Percentiles rank a stretch among this genome's conserved stretches.
These are phyloP conservation scores for Artemisia princeps DNA, from an alignment of 140 eudicot genomes.

Conservation along the genomic window DNA sequence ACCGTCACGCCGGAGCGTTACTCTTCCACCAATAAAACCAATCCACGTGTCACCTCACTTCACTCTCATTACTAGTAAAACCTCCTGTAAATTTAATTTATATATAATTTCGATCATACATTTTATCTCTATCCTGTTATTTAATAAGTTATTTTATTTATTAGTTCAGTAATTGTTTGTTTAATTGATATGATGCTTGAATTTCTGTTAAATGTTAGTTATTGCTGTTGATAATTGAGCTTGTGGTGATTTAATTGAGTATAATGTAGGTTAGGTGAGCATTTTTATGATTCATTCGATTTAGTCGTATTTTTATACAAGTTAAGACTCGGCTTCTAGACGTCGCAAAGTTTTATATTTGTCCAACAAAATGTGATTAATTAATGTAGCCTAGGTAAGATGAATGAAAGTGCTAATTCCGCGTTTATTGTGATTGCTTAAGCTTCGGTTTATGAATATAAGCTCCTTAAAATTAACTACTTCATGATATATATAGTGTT, in stretches of 20 bases:
- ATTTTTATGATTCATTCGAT: not conserved
- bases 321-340: too few relatives aligned
- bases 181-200: constrained; percentile 7
- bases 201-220: constrained; percentile 13
- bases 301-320: too few relatives aligned
- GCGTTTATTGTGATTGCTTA: too few relatives aligned
- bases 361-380: too few relatives aligned
- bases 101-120: too few relatives aligned
- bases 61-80: constrained; percentile 12
- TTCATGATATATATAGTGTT: too few relatives aligned
- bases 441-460: too few relatives aligned
- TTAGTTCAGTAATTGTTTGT: too few relatives aligned
- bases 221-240: not conserved
- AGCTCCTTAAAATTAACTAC: too few relatives aligned
- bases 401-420: too few relatives aligned
- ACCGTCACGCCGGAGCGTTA: constrained; percentile 53
- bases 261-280: not conserved
- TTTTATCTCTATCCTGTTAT: not conserved
- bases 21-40: constrained; percentile 11
- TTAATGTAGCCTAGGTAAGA: too few relatives aligned
- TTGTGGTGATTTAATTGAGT: not conserved
- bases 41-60: not conserved
- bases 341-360: too few relatives aligned
- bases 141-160: not conserved
- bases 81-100: constrained; percentile 14